A percentile compares a stretch with the other conserved stretches of the same genome.
These are phyloP conservation scores for Monosporozyma yasuniensis DNA, from an alignment of 805 yeast genomes.

Conservation along the genomic window DNA sequence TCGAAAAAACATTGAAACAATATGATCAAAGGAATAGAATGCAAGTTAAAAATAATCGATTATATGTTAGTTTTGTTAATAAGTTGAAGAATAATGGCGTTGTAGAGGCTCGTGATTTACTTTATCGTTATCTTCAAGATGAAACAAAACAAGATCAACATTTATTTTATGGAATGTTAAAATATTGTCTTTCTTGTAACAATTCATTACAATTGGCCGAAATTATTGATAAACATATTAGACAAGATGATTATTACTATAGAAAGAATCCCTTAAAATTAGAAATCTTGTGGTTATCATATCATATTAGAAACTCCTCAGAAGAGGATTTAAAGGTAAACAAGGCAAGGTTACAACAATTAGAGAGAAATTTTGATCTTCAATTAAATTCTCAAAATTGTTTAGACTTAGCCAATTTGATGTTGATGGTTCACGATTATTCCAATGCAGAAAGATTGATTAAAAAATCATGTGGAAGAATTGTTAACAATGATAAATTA, in stretches of 20 bases:
- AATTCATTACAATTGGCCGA: conserved; percentile 13
- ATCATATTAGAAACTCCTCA: background rate
- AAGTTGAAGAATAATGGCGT: background rate
- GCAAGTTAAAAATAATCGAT: background rate
- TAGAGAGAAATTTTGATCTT: conserved; percentile 9
- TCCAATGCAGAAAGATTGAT: conserved; percentile 7
- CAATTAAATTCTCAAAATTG: conserved; percentile 17
- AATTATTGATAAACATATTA: conserved; percentile 10
- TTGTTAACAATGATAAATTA: conserved; percentile 4
- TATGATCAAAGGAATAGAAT: background rate
- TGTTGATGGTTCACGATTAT: conserved; percentile 11
- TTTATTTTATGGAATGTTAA: conserved; percentile 15
- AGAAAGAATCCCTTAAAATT: conserved; percentile 16
- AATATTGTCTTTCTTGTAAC: conserved; percentile 9
- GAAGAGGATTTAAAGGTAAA: background rate
- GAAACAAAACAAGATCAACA: conserved; percentile 17
- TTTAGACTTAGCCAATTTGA: conserved; percentile 16
- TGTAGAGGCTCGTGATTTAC: background rate
- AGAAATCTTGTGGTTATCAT: conserved; percentile 19
- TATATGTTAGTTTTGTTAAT: background rate
- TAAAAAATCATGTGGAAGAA: conserved; percentile 9
- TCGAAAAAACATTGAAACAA: conserved; percentile 1
- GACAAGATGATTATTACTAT: background rate
- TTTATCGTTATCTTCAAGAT: conserved; percentile 2
- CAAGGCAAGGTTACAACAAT: conserved; percentile 8